phyloP scores from a whole-genome alignment of 1,139 yeast genomes.

The Scheffersomyces lignicola region DNA sequence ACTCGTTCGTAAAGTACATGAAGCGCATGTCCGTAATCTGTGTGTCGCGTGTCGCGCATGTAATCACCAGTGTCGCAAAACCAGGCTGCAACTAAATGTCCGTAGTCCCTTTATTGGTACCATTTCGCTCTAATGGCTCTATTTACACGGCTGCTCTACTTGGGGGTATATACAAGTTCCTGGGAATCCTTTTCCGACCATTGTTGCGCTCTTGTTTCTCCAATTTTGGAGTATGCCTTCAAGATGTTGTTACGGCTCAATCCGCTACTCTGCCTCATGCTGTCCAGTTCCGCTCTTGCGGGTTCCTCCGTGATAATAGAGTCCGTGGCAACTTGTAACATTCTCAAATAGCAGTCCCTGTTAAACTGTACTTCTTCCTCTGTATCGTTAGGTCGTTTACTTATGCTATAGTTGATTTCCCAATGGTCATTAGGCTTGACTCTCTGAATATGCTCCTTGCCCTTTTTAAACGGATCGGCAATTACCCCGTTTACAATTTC shows the following conservation, averaged over 20 bases:
- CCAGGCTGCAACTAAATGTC: no score
- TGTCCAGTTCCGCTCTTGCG: slow-evolving; percentile 1
- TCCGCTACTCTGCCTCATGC: neutral
- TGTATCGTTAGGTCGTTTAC: slow-evolving; percentile 1
- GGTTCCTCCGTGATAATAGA: neutral
- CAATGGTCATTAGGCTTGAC: slow-evolving; percentile 1
- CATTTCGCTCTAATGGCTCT: no score
- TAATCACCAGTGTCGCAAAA: no score
- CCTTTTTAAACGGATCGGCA: neutral
- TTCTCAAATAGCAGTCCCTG: neutral
- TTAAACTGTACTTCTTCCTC: slow-evolving; percentile 1
- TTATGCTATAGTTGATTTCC: slow-evolving; percentile 4
- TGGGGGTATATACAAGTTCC: slow-evolving; percentile 20
- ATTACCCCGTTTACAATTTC: slow-evolving; percentile 1
- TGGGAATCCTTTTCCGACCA: slow-evolving; percentile 26
- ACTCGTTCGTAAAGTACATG: no score
- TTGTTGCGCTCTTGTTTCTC: slow-evolving; percentile 23
- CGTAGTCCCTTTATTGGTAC: no score
- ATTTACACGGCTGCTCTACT: slow-evolving; percentile 1
- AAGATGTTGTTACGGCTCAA: slow-evolving; percentile 12
- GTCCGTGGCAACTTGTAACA: neutral
- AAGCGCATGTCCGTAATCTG: no score
- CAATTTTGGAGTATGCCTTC: slow-evolving; percentile 28
- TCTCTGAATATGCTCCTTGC: neutral
- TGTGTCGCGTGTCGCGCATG: no score